Base-by-base conservation (phyloP, 2,329 filamentous ascomycete genomes). In the Pyricularia sp. region DNA sequence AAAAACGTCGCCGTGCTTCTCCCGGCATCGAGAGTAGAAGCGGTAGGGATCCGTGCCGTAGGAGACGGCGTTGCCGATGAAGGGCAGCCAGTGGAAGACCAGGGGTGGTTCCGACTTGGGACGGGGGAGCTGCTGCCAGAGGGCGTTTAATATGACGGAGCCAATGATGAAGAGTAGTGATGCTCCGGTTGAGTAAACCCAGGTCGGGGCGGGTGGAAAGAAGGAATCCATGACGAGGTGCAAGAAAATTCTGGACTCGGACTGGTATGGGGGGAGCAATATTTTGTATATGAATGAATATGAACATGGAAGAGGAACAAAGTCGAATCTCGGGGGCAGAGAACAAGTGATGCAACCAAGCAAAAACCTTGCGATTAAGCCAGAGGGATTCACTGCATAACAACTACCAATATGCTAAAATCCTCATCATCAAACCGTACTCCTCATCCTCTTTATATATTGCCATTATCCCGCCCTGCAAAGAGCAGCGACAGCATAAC, bases 1-100 rank as follows among this genome's bases (percentile, higher is more conserved):
- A 73, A 86, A 86, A 67, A 84, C 76, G 64, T 86, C 83, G 65
- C 84, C 84, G 70, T 84, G 77, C 81, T 85, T 70, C 5, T 23
- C 25, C 50, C 50, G 50, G 80, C 86, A 86, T 77, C 84, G 88
- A 86, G 74, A 84, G 83, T 97, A 97, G 85, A 97, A 98, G 67
- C 83, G 84, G 76, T 92, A 94, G 20, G 94, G 94, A 76, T 98
- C 93, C 80, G 97, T 97, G 79, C 94, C 94, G 81, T 98, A 99
- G 64, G 88, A 91, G 75, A 98, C 84, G 70, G 95, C 97, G 82
- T 91, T 97, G 72, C 94, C 94, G 75, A 99, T 85, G 73, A 97
- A 81, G 70, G 92, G 92, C 75, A 94, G 85, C 86, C 87, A 92
- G 79, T 93, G 91, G 78, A 94, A 94, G 71, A 94, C 91, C 69